Base-by-base conservation (phyloP, 306 rosid genomes). In the Quercus berberidifolia region DNA sequence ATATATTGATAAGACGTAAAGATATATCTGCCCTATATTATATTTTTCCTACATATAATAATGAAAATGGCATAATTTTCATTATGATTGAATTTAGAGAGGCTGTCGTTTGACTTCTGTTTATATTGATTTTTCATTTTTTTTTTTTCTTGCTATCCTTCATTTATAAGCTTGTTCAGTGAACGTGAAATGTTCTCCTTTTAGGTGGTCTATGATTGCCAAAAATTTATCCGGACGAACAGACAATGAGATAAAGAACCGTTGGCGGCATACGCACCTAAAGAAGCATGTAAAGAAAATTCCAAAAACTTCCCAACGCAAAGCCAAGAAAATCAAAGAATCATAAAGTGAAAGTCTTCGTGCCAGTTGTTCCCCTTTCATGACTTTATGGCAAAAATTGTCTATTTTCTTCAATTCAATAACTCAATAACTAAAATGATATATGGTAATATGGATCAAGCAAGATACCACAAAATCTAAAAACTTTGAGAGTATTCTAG, bases 181-280 rank as follows among this genome's bases (percentile, higher is more conserved):
- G 14, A 49, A 49, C 54, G 33, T 26, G 30, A 55, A 19, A 12
- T 12, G 30, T 13, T 20, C 25, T 15, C 30, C 30, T 64, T 21
- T 26, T 71, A 92, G 95, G 71, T 92, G 97, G 95, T 87, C 93
- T 2, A 3, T 75, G 78, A 90, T 92, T 74, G 91, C 97, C 70
- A 78, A 87, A 55, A 82, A 31, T 12, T 25, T 92, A 38, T 67
- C 87, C 0, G 97, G 95, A 65, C 88, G 97, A 84, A 89, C 92
- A 1, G 93, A 92, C 80, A 90, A 90, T 28, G 90, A 90, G 49
- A 80, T 92, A 43, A 90, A 92, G 79, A 92, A 89, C 46, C 80
- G 85, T 2, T 92, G 93, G 93, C n/a, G n/a, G n/a, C 90, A 90
- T 49, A 92, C 91, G 51, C 83, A 78, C 78, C 76, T 92, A 9